Conservation (phyloP, 2,329 filamentous ascomycete species). For the Tricladium varicosporioides region DNA sequence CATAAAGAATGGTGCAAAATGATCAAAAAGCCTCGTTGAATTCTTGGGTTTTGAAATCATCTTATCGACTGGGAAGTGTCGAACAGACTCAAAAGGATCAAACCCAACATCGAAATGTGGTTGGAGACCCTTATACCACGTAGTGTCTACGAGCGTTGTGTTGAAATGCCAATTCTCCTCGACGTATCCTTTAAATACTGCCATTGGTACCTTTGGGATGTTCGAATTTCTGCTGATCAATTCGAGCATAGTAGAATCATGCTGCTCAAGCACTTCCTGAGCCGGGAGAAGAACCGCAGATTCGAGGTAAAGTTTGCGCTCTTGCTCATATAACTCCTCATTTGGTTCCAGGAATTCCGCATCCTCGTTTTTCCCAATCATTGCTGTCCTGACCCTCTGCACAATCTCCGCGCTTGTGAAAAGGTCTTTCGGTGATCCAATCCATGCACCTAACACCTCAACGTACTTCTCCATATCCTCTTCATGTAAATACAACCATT, state of each 20-base stretch:
- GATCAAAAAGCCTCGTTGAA: slow-evolving; percentile 14
- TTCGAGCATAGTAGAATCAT: slow-evolving; percentile 8
- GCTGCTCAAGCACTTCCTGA: slow-evolving; percentile 1
- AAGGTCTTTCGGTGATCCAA: slow-evolving; percentile 1
- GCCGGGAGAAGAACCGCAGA: slow-evolving; percentile 10
- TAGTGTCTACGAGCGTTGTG: slow-evolving; percentile 8
- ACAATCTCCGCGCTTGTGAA: slow-evolving; percentile 2
- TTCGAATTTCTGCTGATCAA: slow-evolving; percentile 9
- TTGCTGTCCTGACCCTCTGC: not conserved
- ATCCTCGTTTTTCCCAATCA: not conserved
- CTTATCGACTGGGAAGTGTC: not conserved
- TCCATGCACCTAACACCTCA: slow-evolving; percentile 10
- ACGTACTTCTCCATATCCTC: slow-evolving; percentile 10
- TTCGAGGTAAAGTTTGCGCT: slow-evolving; percentile 10
- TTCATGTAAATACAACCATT: slow-evolving; percentile 12
- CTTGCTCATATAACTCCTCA: not conserved
- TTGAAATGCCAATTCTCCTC: slow-evolving; percentile 9
- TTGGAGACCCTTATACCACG: slow-evolving; percentile 3
- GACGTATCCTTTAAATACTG: slow-evolving; percentile 10
- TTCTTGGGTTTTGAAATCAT: not conserved
- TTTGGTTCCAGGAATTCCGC: not conserved
- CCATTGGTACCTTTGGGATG: not conserved
- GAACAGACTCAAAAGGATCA: slow-evolving; percentile 9
- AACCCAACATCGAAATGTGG: slow-evolving; percentile 5
- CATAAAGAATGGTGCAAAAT: slow-evolving; percentile 16